These are phyloP conservation scores for Aspergillus sclerotiicarbonarius DNA, from an alignment of 495 filamentous ascomycete genomes.

Conservation along the genomic window DNA sequence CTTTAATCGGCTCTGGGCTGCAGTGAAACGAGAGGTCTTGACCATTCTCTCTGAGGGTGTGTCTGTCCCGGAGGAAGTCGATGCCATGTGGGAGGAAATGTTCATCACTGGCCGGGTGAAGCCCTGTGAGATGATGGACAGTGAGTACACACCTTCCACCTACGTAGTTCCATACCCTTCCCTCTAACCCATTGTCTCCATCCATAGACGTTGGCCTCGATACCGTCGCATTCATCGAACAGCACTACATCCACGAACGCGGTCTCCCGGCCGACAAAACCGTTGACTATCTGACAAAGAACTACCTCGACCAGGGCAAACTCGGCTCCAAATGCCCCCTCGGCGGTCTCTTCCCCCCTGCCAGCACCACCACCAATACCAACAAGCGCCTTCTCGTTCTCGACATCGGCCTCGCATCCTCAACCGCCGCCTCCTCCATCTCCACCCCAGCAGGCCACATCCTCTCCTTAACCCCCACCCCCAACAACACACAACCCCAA, in stretches of 20 bases:
- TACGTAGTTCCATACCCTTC: background rate
- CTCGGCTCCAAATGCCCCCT: slow-evolving; percentile 26
- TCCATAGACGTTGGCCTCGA: slow-evolving; percentile 47
- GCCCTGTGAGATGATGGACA: slow-evolving; percentile 34
- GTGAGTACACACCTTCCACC: slow-evolving; percentile 16
- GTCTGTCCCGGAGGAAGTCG: slow-evolving; percentile 38
- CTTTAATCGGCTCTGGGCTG: slow-evolving; percentile 53
- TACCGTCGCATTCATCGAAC: slow-evolving; percentile 47
- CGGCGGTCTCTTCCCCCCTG: slow-evolving; percentile 30
- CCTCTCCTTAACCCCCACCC: slow-evolving; percentile 20
- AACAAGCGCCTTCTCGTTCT: slow-evolving; percentile 19
- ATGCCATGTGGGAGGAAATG: slow-evolving; percentile 40
- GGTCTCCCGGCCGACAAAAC: slow-evolving; percentile 32
- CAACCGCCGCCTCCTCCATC: slow-evolving; percentile 5
- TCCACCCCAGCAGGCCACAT: slow-evolving; percentile 21
- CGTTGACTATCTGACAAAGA: slow-evolving; percentile 37
- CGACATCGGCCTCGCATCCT: slow-evolving; percentile 28
- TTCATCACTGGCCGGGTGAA: slow-evolving; percentile 25
- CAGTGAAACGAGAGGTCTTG: slow-evolving; percentile 48
- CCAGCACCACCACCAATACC: background rate
- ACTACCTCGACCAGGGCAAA: slow-evolving; percentile 42
- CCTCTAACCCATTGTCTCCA: background rate
- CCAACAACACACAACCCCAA: slow-evolving; percentile 15
- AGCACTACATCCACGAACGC: slow-evolving; percentile 45
- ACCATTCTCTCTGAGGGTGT: slow-evolving; percentile 47